These are phyloP conservation scores for Asterophora lycoperdoides DNA, from an alignment of 768 basidiomycete genomes.

Conservation along the genomic window DNA sequence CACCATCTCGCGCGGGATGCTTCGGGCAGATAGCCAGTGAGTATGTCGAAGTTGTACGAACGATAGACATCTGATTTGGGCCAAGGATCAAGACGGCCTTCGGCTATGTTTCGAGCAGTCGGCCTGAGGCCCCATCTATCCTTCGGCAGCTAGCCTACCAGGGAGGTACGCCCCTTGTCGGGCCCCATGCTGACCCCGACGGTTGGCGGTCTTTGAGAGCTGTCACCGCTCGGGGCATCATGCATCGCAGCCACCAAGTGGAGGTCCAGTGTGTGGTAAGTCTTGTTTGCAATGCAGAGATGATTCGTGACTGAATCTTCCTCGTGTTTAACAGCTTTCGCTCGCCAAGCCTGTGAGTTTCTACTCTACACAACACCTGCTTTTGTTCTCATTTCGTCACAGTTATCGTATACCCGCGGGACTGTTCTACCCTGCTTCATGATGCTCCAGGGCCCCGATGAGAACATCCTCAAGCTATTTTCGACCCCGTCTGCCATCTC, in stretches of 20 bases:
- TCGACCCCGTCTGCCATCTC: conserved; percentile 36
- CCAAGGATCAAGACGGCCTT: conserved; percentile 49
- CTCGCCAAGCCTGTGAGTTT: conserved; percentile 42
- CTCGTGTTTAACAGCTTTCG: conserved; percentile 31
- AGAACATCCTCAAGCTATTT: conserved; percentile 37
- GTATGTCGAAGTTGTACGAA: conserved; percentile 10
- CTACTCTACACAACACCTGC: background rate
- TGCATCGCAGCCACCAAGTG: conserved; percentile 36
- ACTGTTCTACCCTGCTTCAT: conserved; percentile 44
- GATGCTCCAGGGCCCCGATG: conserved; percentile 36
- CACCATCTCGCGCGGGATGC: conserved; percentile 42
- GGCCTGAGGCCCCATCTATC: conserved; percentile 42
- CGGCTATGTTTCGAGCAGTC: conserved; percentile 45
- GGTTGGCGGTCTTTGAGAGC: conserved; percentile 47
- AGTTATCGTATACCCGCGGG: conserved; percentile 49
- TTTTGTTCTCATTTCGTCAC: conserved; percentile 1
- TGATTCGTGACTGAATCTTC: background rate
- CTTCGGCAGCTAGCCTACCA: conserved; percentile 49
- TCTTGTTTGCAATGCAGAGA: background rate
- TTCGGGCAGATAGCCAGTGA: conserved; percentile 45
- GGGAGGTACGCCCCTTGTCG: conserved; percentile 38
- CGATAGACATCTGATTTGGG: background rate
- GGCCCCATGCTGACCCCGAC: conserved; percentile 45
- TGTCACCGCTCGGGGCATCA: conserved; percentile 35
- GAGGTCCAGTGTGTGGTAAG: conserved; percentile 42